Evolutionary conservation across 2,329 filamentous ascomycete genomes (phyloP).

Genomic region (Botryotinia convoluta): DNA sequence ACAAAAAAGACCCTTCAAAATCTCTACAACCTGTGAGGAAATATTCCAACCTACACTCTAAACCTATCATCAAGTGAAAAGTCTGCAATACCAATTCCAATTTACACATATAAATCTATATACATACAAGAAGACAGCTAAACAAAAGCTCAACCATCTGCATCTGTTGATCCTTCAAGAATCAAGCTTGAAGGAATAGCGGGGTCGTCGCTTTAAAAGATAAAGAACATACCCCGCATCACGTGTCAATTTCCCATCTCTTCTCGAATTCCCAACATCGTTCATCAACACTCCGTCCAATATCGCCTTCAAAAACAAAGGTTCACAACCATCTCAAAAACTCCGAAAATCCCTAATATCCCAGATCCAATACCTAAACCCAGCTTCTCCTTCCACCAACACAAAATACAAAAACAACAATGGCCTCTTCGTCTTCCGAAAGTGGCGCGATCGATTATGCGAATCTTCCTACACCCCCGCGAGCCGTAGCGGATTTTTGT

Average conservation of each 20-base stretch:
- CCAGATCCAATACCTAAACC: neutral
- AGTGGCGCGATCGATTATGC: constrained; percentile 25
- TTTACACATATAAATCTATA: neutral
- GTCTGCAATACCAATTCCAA: neutral
- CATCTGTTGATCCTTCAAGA: neutral
- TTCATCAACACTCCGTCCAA: neutral
- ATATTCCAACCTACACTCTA: neutral
- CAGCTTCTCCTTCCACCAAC: no score
- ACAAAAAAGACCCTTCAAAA: neutral
- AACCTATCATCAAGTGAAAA: neutral
- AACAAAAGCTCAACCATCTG: neutral
- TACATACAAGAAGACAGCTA: neutral
- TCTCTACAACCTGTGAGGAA: neutral
- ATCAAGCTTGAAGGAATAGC: neutral
- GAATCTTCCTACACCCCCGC: constrained; percentile 20
- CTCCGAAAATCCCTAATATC: accelerated
- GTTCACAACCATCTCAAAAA: neutral
- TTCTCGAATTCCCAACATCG: neutral
- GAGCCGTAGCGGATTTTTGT: constrained; percentile 77
- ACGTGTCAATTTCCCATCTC: neutral
- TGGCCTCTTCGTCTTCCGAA: neutral
- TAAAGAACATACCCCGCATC: neutral
- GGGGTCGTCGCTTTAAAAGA: neutral
- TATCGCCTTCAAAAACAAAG: neutral
- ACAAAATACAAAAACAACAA: neutral